Evolutionary conservation across 2,329 filamentous ascomycete genomes (phyloP).

Genomic region (Fusarium sp.): DNA sequence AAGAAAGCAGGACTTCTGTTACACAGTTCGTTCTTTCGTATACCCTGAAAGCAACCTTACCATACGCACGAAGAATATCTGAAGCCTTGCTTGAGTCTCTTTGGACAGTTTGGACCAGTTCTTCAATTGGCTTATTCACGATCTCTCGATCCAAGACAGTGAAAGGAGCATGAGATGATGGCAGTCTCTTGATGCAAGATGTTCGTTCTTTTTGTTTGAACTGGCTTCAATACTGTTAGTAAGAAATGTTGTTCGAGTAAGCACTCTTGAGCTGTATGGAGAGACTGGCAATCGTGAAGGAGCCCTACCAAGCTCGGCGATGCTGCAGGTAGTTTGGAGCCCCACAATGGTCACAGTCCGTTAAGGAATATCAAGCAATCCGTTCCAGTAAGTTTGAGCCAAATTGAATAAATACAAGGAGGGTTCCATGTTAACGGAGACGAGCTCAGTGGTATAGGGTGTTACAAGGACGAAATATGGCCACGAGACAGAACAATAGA

Average conservation of each 20-base stretch:
- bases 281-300: background rate
- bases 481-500: conserved; percentile 3
- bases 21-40: conserved; percentile 89
- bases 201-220: conserved; percentile 81
- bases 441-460: background rate
- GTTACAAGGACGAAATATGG: background rate
- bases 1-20: conserved; percentile 83
- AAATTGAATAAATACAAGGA: background rate
- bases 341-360: conserved; percentile 43
- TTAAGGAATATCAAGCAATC: background rate
- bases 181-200: conserved; percentile 72
- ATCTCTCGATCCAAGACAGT: conserved; percentile 71
- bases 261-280: background rate
- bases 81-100: conserved; percentile 69
- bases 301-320: conserved; percentile 69
- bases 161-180: conserved; percentile 71
- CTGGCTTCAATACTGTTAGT: conserved; percentile 61
- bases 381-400: background rate
- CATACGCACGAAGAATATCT: conserved; percentile 83
- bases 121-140: conserved; percentile 76
- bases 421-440: background rate
- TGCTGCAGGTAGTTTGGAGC: conserved; percentile 72
- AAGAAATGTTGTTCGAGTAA: background rate
- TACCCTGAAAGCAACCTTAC: conserved; percentile 83
- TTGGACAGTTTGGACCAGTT: conserved; percentile 81